phyloP scores from a whole-genome alignment of 805 yeast genomes.

The Metschnikowia baotianmanensis region DNA sequence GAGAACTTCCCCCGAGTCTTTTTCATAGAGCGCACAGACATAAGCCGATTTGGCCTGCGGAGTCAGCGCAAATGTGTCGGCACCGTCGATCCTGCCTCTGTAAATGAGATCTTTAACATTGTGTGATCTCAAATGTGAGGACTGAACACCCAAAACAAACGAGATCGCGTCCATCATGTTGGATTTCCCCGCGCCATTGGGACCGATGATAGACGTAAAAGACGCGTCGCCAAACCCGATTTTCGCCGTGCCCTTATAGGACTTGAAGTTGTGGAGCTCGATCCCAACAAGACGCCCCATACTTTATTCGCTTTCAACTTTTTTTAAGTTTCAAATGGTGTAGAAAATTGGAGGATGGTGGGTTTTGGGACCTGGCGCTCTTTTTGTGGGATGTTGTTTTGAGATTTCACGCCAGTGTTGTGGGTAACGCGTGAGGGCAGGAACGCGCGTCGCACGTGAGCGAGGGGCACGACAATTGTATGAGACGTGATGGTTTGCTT shows the following conservation, averaged over 20 bases:
- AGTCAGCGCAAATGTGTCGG: conserved; percentile 20
- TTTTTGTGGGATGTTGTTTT: not conserved
- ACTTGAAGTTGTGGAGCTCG: conserved; percentile 85
- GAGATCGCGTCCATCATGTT: conserved; percentile 97
- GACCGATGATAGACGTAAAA: conserved; percentile 92
- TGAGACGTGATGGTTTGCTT: no score
- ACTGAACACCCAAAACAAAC: conserved; percentile 84
- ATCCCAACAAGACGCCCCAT: conserved; percentile 86
- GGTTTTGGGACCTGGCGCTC: not conserved
- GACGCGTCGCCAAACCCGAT: conserved; percentile 81
- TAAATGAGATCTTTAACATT: conserved; percentile 75
- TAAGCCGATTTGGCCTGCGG: conserved; percentile 52
- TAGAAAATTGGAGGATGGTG: not conserved
- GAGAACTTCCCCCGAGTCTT: conserved; percentile 54
- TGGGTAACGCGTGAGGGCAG: not conserved
- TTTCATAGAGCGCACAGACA: conserved; percentile 75
- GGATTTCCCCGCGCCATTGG: conserved; percentile 98
- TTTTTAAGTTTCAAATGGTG: no score
- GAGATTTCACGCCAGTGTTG: not conserved
- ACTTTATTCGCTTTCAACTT: no score
- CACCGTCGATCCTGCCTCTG: conserved; percentile 50
- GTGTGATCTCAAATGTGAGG: conserved; percentile 71
- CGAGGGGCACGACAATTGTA: not conserved
- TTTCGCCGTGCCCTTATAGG: conserved; percentile 72
- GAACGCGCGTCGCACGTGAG: not conserved